Conservation (phyloP, 2,329 filamentous ascomycete species). For the Phyllosticta citribraziliensis region DNA sequence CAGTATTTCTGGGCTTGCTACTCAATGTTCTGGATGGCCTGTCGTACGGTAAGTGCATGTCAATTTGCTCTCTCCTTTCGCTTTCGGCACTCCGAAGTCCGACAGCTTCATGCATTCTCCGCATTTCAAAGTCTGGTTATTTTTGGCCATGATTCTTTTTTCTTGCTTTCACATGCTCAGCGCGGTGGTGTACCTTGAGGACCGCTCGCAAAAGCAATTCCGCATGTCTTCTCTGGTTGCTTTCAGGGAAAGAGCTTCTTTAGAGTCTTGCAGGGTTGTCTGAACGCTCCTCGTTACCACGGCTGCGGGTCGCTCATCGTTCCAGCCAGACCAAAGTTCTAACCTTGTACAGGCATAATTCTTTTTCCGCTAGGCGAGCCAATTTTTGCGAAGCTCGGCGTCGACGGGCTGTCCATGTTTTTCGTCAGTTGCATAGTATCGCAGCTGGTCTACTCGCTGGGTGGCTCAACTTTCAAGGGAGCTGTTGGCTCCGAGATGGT, state of each 20-base stretch:
- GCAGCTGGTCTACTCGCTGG: slow-evolving; percentile 77
- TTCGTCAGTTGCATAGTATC: slow-evolving; percentile 96
- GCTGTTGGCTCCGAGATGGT: slow-evolving; percentile 91
- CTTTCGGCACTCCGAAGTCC: not conserved
- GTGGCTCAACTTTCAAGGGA: slow-evolving; percentile 79
- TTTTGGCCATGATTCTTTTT: not conserved
- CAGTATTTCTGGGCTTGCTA: slow-evolving; percentile 78
- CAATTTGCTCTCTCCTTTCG: not conserved
- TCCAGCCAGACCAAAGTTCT: not conserved
- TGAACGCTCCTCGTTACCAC: not conserved
- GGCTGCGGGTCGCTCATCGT: not conserved
- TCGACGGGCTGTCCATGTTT: slow-evolving; percentile 95
- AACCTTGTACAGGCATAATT: slow-evolving; percentile 59
- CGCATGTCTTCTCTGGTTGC: not conserved
- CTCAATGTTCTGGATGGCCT: slow-evolving; percentile 91
- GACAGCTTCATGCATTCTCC: not conserved
- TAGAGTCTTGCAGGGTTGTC: not conserved
- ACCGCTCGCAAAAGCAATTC: not conserved
- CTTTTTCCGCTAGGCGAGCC: slow-evolving; percentile 83
- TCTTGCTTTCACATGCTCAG: not conserved
- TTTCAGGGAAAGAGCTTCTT: not conserved
- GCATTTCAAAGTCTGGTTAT: not conserved
- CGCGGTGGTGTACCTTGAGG: not conserved
- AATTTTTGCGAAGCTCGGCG: slow-evolving; percentile 75
- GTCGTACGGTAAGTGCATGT: slow-evolving; percentile 63